A percentile compares a stretch with the other conserved stretches of the same genome.
These are phyloP conservation scores for Corylus americana DNA, from an alignment of 306 rosid genomes.

Conservation along the genomic window DNA sequence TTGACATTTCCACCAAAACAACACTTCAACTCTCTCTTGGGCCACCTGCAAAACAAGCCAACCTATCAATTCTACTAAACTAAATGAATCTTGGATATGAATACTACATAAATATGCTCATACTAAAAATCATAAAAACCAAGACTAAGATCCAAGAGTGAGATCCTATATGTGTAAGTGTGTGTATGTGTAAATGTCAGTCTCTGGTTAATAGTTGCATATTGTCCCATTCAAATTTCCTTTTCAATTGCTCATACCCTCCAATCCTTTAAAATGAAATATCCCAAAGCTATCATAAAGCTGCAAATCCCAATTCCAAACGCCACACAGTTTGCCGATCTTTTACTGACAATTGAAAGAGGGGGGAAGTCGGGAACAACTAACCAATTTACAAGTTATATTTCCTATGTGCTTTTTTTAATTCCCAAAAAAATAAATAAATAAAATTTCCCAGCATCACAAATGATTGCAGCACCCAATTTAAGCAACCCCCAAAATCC, in stretches of 20 bases:
- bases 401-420: neutral
- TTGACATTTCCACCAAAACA: constrained; percentile 68
- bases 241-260: neutral
- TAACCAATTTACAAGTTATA: neutral
- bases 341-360: neutral
- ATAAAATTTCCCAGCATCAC: neutral
- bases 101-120: neutral
- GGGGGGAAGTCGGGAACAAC: neutral
- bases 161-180: neutral
- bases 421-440: neutral
- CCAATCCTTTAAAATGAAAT: neutral
- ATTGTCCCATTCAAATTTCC: neutral
- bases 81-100: neutral
- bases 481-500: neutral
- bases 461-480: neutral
- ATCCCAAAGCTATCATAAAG: constrained; percentile 5
- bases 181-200: neutral
- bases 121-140: neutral
- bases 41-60: constrained; percentile 45
- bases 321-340: neutral
- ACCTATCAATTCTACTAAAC: constrained; percentile 18
- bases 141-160: neutral
- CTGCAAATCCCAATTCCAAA: constrained; percentile 11
- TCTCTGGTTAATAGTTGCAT: neutral
- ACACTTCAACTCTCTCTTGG: constrained; percentile 41